Evolutionary conservation across 179 eudicot species (phyloP).

Genomic region (Spergularia azorica): DNA sequence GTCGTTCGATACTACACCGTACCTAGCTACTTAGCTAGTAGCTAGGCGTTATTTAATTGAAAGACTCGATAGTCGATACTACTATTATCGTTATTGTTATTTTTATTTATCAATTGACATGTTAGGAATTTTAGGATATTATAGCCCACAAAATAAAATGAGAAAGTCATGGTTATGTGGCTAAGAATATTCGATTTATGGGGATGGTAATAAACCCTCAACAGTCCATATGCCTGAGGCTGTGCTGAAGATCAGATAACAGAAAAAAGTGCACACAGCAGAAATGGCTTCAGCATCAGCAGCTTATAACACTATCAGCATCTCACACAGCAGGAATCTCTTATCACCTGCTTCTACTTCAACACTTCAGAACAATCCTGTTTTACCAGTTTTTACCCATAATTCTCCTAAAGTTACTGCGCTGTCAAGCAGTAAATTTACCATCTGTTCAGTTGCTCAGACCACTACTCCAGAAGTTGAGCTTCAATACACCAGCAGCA

Average conservation of each 20-base stretch:
- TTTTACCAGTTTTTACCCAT: conserved; percentile 17
- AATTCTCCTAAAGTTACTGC: conserved; percentile 5
- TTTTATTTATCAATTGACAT: neutral
- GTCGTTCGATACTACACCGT: too few relatives aligned
- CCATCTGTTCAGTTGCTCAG: conserved; percentile 34
- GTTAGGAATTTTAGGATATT: neutral
- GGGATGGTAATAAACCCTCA: neutral
- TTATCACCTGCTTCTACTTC: conserved; percentile 13
- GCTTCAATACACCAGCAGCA: conserved; percentile 24
- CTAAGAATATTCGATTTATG: conserved; percentile 19
- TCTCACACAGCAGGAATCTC: conserved; percentile 21
- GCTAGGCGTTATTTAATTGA: too few relatives aligned
- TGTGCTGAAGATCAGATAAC: conserved; percentile 9
- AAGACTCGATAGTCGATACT: too few relatives aligned
- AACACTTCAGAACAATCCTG: conserved; percentile 14
- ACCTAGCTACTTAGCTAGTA: too few relatives aligned
- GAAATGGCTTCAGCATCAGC: conserved; percentile 21
- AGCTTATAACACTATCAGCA: conserved; percentile 13
- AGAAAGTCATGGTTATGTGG: neutral
- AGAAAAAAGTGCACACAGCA: too few relatives aligned
- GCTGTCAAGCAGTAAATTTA: conserved; percentile 17
- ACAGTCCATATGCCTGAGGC: neutral
- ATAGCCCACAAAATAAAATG: neutral
- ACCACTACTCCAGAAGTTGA: conserved; percentile 26
- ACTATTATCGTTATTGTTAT: too few relatives aligned